These are phyloP conservation scores for Phialocephala sp. DNA, from an alignment of 2,329 filamentous ascomycete genomes.

Conservation along the genomic window DNA sequence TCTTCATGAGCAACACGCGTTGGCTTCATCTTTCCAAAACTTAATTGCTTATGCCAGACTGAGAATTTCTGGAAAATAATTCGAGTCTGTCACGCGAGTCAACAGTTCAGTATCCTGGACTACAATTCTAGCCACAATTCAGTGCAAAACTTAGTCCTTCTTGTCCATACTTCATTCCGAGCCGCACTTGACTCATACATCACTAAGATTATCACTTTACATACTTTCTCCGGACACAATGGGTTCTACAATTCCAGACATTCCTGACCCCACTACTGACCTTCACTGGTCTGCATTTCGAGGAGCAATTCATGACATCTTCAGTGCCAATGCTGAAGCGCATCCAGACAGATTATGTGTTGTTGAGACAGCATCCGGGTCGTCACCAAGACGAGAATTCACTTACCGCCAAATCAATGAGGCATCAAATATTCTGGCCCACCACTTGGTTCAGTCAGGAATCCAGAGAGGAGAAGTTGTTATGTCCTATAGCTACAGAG, in stretches of 20 bases:
- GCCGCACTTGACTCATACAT: neutral
- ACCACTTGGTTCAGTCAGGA: constrained; percentile 77
- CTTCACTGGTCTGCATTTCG: constrained; percentile 64
- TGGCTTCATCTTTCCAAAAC: neutral
- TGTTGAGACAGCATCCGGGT: constrained; percentile 63
- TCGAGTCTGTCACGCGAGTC: neutral
- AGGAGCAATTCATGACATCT: constrained; percentile 66
- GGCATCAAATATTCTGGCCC: constrained; percentile 78
- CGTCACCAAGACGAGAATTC: constrained; percentile 67
- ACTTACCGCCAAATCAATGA: constrained; percentile 88
- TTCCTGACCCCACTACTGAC: constrained; percentile 62
- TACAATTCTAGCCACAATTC: neutral
- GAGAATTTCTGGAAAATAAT: neutral
- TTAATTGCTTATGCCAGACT: constrained; percentile 5
- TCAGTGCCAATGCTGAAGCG: constrained; percentile 61
- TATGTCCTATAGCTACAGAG: constrained; percentile 88
- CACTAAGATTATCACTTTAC: neutral
- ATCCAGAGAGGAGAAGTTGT: constrained; percentile 83
- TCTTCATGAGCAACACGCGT: neutral
- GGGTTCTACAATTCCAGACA: constrained; percentile 24
- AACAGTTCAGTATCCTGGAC: neutral
- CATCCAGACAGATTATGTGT: constrained; percentile 72
- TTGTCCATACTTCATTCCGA: constrained; percentile 1
- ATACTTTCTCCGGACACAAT: constrained; percentile 20
- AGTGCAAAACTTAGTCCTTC: neutral